These are phyloP conservation scores for Oxytropis ochrocephala DNA, from an alignment of 306 rosid genomes.

Conservation along the genomic window DNA sequence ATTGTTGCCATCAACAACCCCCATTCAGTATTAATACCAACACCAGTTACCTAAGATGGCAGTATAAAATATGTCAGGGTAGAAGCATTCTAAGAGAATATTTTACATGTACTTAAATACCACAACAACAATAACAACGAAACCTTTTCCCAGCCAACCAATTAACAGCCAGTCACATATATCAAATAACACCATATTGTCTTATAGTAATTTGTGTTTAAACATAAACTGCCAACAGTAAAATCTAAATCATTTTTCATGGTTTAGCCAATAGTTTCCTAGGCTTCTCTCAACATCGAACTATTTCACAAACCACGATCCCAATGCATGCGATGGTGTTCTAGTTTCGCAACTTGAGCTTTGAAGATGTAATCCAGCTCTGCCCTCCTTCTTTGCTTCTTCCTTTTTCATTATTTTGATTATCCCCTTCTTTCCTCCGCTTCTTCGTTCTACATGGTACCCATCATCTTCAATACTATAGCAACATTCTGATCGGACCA, in stretches of 20 bases:
- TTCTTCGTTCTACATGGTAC: too few relatives aligned
- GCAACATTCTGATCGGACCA: too few relatives aligned
- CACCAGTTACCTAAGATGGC: constrained; percentile 74
- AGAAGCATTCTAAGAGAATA: constrained; percentile 3
- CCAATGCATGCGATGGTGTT: too few relatives aligned
- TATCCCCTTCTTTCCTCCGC: too few relatives aligned
- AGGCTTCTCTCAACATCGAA: too few relatives aligned
- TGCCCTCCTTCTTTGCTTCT: too few relatives aligned
- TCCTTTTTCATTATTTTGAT: too few relatives aligned
- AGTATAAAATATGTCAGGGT: constrained; percentile 11
- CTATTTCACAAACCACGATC: too few relatives aligned
- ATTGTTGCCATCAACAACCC: constrained; percentile 99
- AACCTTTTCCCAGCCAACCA: background rate
- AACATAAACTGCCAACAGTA: background rate
- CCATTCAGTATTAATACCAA: constrained; percentile 99
- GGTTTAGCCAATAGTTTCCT: background rate
- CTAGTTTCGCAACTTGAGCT: too few relatives aligned
- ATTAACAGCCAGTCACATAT: background rate
- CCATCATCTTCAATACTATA: too few relatives aligned
- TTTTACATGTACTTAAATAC: background rate
- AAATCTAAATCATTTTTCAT: background rate
- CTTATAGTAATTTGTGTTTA: background rate
- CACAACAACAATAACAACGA: background rate
- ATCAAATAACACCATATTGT: background rate
- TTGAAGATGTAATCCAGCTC: too few relatives aligned